Evolutionary conservation across 306 rosid species (phyloP), one percentile per base, ranked within the genome.

Genomic region (Vachellia collinsii): DNA sequence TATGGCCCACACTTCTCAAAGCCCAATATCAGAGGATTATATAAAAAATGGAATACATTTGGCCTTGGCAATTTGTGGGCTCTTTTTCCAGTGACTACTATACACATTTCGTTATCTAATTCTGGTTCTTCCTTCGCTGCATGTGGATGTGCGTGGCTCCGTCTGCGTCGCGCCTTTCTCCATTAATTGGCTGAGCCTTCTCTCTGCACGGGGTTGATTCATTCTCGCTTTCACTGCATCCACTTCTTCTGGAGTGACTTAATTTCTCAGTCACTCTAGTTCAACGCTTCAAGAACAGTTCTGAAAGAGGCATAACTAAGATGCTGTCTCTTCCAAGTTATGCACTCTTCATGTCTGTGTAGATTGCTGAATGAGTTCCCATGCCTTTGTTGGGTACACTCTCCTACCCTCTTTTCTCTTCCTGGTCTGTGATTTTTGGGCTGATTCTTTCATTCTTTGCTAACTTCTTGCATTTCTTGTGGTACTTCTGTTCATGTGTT

Each of bases 361-460:
- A 67, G 51, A 72, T 81, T 82, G 51, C 54, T 91, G 95, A 88
- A 90, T 90, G 97, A 84, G 91, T 90, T 85, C 85, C 90, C 90
- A 90, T 92, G 94, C 93, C 89, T 90, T 87, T 87, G 82, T 83
- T 89, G 43, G 94, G 97, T 92, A 85, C 64, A 63, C 79, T 62
- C 77, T 59, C 53, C 65, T 42, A 42, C 53, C 38, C 43, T 29
- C 23, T 66, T 69, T 12, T 34, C 39, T 58, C 39, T 44, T 34
- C 37, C 69, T 68, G 22, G 3, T 65, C 42, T 66, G 29, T 41
- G 41, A 2, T 47, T 61, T 47, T 46, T 47, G 39, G 54, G 76
- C 7, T 64, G 37, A 11, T 71, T 34, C 25, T 7, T n/a, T 19
- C 43, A 34, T 23, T 42, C 0, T 25, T 13, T 7, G 19, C 25